phyloP scores from a whole-genome alignment of 805 yeast species.

The Barnettozyma botsteinii region DNA sequence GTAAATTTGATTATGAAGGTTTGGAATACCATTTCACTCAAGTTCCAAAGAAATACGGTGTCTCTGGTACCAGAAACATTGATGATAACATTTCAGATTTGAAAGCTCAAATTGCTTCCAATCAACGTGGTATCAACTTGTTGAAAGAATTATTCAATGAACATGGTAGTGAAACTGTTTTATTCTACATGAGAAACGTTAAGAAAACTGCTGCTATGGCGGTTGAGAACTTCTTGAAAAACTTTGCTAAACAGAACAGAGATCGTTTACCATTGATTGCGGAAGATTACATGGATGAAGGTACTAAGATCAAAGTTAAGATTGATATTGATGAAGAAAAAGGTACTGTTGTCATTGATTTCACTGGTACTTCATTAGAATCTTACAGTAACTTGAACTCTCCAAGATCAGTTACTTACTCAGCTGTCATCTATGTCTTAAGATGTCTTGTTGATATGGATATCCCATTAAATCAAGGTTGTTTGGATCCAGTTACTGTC shows the following conservation, averaged over 20 bases:
- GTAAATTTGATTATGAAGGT: slow-evolving; percentile 48
- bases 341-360: slow-evolving; percentile 43
- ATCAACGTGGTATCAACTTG: slow-evolving; percentile 44
- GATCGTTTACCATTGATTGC: slow-evolving; percentile 35
- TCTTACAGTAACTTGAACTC: slow-evolving; percentile 49
- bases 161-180: slow-evolving; percentile 36
- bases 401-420: slow-evolving; percentile 47
- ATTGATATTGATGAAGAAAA: slow-evolving; percentile 35
- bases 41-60: slow-evolving; percentile 45
- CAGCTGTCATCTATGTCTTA: slow-evolving; percentile 49
- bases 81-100: slow-evolving; percentile 47
- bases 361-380: slow-evolving; percentile 47
- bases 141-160: slow-evolving; percentile 38
- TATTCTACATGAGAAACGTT: slow-evolving; percentile 43
- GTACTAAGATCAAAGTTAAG: slow-evolving; percentile 40
- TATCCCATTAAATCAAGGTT: slow-evolving; percentile 54
- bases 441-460: slow-evolving; percentile 46
- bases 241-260: slow-evolving; percentile 37
- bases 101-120: slow-evolving; percentile 47
- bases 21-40: slow-evolving; percentile 39
- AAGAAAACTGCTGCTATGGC: slow-evolving; percentile 43
- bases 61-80: slow-evolving; percentile 49
- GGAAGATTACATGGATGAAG: slow-evolving; percentile 50
- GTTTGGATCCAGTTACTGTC: slow-evolving; percentile 40
- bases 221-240: slow-evolving; percentile 31